Base-by-base conservation (phyloP, 257 asterid genomes). In the Ajuga chamaepitys region DNA sequence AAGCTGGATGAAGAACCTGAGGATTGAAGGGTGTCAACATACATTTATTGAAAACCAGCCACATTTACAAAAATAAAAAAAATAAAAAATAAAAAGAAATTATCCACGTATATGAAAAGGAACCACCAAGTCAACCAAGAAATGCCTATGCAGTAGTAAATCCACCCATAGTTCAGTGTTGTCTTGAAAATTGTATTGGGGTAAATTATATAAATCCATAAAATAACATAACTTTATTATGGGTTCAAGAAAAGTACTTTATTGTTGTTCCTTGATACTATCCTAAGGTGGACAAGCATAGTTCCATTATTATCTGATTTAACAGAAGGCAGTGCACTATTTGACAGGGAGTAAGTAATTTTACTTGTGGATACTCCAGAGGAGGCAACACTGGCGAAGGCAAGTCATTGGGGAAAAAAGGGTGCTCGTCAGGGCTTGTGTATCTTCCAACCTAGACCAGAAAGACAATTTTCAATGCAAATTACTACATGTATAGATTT, bases 331-430 rank as follows among this genome's bases (percentile, higher is more conserved):
- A 25, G 53, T 10, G 2, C 3, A 42, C 47, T 17, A 44, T 12
- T 9, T 1, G 61, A 26, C 2, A 14, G 35, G 26, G 56, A 12
- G 7, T 12, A 17, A 18, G 4, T 9, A 16, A 5, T n/a, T 34
- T 35, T 60, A 93, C 97, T 80, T 9, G 80, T 44, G 97, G 97
- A 77, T 84, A 93, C 70, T 84, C 79, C 71, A 93, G 48, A 28
- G 96, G 97, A 0, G 99, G 97, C 77, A 93, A 77, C 61, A 87
- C 13, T 5, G 94, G 82, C 67, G 83, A 77, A 6, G 95, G 88
- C 50, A 83, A 74, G 65, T 76, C 86, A 54, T 77, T 77, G 0
- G 88, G 92, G 64, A 93, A 93, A 80, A 89, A 93, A 44, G 99
- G 87, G 69, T 85, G 92, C 85, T 93, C 97, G 2, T 86, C 96